These are phyloP conservation scores for Acorus calamus DNA, from an alignment of 106 monocot genomes.

Conservation along the genomic window DNA sequence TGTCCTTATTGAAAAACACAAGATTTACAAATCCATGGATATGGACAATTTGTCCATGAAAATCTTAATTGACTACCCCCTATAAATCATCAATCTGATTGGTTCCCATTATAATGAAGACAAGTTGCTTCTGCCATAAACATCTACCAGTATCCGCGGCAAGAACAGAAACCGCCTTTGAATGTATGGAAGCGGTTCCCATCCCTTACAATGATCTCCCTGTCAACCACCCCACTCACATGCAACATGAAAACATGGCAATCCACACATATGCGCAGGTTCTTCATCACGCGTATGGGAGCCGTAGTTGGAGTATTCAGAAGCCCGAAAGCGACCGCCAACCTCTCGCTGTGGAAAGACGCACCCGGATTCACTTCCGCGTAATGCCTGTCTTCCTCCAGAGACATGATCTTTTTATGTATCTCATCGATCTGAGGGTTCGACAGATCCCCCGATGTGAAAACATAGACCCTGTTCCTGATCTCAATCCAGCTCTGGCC, in stretches of 20 bases:
- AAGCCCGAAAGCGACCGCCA: slow-evolving; percentile 24
- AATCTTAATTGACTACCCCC: no score
- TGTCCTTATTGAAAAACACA: no score
- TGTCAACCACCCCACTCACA: slow-evolving; percentile 7
- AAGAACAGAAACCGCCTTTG: slow-evolving; percentile 17
- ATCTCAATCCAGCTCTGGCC: slow-evolving; percentile 57
- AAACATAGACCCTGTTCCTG: slow-evolving; percentile 8
- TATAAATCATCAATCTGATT: no score
- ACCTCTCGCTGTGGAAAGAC: slow-evolving; percentile 18
- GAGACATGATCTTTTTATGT: slow-evolving; percentile 6
- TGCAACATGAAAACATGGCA: slow-evolving; percentile 22
- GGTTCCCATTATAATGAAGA: no score
- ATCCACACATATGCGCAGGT: slow-evolving; percentile 21
- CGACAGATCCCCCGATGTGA: slow-evolving; percentile 9
- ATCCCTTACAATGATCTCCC: slow-evolving; percentile 24
- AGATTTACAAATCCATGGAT: no score
- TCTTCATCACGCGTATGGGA: slow-evolving; percentile 27
- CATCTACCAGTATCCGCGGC: slow-evolving; percentile 18
- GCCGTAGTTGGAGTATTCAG: slow-evolving; percentile 8
- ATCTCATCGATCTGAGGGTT: slow-evolving; percentile 6
- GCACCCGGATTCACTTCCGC: not conserved
- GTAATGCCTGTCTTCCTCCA: slow-evolving; percentile 8
- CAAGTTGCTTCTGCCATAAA: no score
- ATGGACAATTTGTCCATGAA: no score
- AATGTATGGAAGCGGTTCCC: slow-evolving; percentile 22